Evolutionary conservation across 2,329 filamentous ascomycete genomes (phyloP), one percentile per base, ranked within the genome.

Genomic region (Trichoderma atrobrunneum): DNA sequence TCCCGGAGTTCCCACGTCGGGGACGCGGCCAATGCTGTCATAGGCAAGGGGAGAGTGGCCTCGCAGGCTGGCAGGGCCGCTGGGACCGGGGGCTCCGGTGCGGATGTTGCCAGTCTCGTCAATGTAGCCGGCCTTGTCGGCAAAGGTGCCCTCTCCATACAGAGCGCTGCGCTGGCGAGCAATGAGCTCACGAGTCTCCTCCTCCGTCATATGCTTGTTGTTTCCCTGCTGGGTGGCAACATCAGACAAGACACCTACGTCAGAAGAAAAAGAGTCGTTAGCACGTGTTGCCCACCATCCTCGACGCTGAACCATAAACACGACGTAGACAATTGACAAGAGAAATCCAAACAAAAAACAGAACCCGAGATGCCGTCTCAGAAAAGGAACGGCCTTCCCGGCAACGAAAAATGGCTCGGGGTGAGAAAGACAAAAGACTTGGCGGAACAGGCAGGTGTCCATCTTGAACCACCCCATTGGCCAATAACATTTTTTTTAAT

Each of bases 181-280:
- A 83, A 98, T 97, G 82, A 98, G 88, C 78, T 98, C 95, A 78
- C 95, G 94, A 78, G 95, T 95, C 79, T 97, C 95, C 78, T 98
- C 95, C 85, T 98, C 96, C 80, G 92, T 97, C 92, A 97, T 93
- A 79, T 86, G 91, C 87, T 98, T 98, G 86, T 86, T 88, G 86
- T 86, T 88, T 70, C 73, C 74, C 64, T 76, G 78, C 57, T 80
- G 78, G 73, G 78, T 72, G 73, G 79, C 72, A 68, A 85, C 77
- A 69, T 88, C 87, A 79, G 84, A 77, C 76, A 87, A 80, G 75
- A 84, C 84, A 81, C 87, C 87, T 89, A 85, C 80, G 79, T 78
- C 79, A 77, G 82, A 79, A 74, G 76, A 78, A 82, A 78, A 75
- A 76, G 75, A 78, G 75, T 73, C 74, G 80, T 83, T 81, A 83